Evolutionary conservation across 768 basidiomycete genomes (phyloP).

Genomic region (Hortiboletus flavorubellus): DNA sequence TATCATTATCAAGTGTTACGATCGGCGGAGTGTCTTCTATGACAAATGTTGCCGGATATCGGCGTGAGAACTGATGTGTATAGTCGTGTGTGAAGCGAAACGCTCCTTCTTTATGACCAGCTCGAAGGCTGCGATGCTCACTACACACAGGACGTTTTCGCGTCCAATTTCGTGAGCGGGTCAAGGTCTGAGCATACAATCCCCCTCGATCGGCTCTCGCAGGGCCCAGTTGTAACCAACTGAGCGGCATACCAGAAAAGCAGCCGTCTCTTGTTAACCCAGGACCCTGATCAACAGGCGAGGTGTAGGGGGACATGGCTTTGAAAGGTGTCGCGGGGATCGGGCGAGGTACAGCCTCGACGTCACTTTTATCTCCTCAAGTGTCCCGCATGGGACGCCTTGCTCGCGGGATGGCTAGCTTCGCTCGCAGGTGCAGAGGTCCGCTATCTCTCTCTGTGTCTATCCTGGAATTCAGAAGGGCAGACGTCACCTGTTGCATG

Average conservation of each 20-base stretch:
- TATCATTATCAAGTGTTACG: not conserved
- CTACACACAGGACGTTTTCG: slow-evolving; percentile 42
- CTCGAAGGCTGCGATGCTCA: slow-evolving; percentile 71
- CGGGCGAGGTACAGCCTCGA: slow-evolving; percentile 33
- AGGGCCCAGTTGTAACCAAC: slow-evolving; percentile 54
- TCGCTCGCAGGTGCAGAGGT: no score
- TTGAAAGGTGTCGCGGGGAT: slow-evolving; percentile 61
- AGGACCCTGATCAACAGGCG: slow-evolving; percentile 39
- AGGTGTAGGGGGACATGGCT: slow-evolving; percentile 18
- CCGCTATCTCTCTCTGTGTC: no score
- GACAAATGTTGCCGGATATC: not conserved
- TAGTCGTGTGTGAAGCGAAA: not conserved
- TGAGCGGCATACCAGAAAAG: slow-evolving; percentile 70
- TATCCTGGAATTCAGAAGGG: not conserved
- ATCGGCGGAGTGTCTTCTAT: not conserved
- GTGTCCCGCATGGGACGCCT: slow-evolving; percentile 16
- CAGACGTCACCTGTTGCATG: not conserved
- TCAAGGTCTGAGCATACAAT: slow-evolving; percentile 76
- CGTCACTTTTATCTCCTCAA: slow-evolving; percentile 12
- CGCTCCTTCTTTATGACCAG: slow-evolving; percentile 26
- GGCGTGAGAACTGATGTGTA: no score
- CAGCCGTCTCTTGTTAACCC: slow-evolving; percentile 31
- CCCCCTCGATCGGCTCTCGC: slow-evolving; percentile 63
- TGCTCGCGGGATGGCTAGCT: not conserved
- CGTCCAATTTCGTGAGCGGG: slow-evolving; percentile 60